A percentile compares a stretch with the other conserved stretches of the same genome.
Evolutionary conservation across 805 yeast species (phyloP).

Genomic region (Lipomyces spencermartinsiae): DNA sequence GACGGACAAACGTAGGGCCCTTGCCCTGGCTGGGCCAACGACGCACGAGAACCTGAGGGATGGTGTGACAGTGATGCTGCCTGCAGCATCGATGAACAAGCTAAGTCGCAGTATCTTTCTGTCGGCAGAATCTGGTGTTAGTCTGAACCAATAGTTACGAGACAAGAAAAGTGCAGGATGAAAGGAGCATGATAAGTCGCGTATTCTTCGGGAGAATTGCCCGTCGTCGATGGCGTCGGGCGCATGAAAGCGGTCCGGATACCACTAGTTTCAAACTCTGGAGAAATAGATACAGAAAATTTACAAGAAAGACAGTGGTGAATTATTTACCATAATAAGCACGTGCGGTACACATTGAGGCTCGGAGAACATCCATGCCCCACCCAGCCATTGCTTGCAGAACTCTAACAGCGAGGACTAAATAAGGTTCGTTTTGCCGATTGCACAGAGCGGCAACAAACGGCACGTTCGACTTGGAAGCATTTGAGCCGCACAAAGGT

Average conservation of each 20-base stretch:
- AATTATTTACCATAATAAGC: neutral
- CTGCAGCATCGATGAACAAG: slow-evolving; percentile 2
- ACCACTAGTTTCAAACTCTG: neutral
- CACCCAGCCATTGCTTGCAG: neutral
- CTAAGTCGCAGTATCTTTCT: neutral
- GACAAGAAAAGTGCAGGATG: neutral
- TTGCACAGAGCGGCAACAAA: neutral
- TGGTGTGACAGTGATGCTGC: neutral
- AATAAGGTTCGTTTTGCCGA: neutral
- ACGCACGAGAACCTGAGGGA: neutral
- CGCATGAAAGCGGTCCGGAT: neutral
- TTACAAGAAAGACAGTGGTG: fast-evolving
- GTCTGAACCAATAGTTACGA: neutral
- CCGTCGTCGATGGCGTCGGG: neutral
- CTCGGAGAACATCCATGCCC: neutral
- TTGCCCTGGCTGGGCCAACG: neutral
- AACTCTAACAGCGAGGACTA: neutral
- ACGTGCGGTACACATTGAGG: neutral
- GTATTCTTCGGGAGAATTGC: neutral
- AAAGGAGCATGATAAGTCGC: neutral
- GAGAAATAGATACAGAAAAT: neutral
- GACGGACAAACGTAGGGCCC: slow-evolving; percentile 11
- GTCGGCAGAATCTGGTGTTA: neutral
- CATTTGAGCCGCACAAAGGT: neutral
- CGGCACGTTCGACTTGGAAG: neutral